Evolutionary conservation across 2,329 filamentous ascomycete genomes (phyloP).

Genomic region (Cytospora piceae): DNA sequence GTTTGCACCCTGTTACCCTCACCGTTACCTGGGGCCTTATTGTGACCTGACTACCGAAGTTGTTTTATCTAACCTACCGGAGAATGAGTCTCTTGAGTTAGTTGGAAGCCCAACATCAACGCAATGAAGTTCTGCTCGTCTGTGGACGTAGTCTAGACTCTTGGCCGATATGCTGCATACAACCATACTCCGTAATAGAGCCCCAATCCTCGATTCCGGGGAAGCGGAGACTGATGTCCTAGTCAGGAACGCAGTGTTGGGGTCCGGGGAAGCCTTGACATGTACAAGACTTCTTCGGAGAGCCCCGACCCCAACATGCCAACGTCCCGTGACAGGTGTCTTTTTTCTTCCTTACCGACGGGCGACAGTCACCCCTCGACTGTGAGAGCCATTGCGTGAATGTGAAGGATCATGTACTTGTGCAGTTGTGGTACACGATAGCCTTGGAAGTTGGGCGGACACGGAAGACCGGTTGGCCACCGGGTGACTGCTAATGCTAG

Average conservation of each 20-base stretch:
- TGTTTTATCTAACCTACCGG: not conserved
- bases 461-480: not conserved
- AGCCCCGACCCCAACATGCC: not conserved
- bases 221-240: not conserved
- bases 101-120: not conserved
- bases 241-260: not conserved
- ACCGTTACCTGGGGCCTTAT: not conserved
- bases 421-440: not conserved
- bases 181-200: not conserved
- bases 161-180: not conserved
- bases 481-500: not conserved
- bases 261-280: not conserved
- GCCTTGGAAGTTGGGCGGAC: not conserved
- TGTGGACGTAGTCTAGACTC: not conserved
- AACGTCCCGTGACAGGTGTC: not conserved
- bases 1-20: not conserved
- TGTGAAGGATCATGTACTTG: not conserved
- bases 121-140: not conserved
- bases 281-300: not conserved
- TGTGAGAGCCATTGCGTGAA: not conserved
- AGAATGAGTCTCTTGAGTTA: not conserved
- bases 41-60: not conserved
- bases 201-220: not conserved
- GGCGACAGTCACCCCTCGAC: not conserved
- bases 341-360: not conserved